A percentile compares a stretch with the other conserved stretches of the same genome.
phyloP scores from a whole-genome alignment of 2,329 filamentous ascomycete species.

The Fusarium sp. region DNA sequence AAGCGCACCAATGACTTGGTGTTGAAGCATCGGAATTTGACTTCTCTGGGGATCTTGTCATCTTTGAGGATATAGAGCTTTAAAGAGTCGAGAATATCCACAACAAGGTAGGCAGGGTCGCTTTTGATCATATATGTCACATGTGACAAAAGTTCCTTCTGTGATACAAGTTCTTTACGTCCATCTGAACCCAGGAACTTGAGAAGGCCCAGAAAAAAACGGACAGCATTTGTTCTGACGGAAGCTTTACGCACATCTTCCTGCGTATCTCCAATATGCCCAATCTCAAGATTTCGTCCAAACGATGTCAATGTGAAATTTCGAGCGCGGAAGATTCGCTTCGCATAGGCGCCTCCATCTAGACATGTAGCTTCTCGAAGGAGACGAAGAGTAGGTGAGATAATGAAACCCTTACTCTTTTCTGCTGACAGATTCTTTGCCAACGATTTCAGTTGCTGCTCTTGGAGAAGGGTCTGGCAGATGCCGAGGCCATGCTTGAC shows the following conservation, averaged over 20 bases:
- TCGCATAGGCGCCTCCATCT: slow-evolving; percentile 84
- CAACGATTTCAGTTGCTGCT: slow-evolving; percentile 81
- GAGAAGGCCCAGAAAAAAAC: slow-evolving; percentile 81
- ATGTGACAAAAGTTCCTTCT: slow-evolving; percentile 84
- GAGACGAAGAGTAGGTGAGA: slow-evolving; percentile 86
- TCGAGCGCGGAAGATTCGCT: slow-evolving; percentile 78
- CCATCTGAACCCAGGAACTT: slow-evolving; percentile 79
- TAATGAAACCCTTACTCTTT: slow-evolving; percentile 85
- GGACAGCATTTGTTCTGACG: slow-evolving; percentile 82
- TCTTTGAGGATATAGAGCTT: slow-evolving; percentile 79
- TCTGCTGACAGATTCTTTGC: slow-evolving; percentile 81
- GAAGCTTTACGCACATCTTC: slow-evolving; percentile 78
- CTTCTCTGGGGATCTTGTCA: slow-evolving; percentile 73
- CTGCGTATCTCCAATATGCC: slow-evolving; percentile 62
- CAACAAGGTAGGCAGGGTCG: slow-evolving; percentile 78
- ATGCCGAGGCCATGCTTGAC: slow-evolving; percentile 79
- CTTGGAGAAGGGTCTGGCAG: slow-evolving; percentile 83
- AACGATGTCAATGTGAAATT: slow-evolving; percentile 83
- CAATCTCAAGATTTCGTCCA: slow-evolving; percentile 81
- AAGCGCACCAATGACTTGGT: slow-evolving; percentile 78
- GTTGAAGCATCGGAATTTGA: slow-evolving; percentile 80
- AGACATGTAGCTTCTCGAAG: slow-evolving; percentile 86
- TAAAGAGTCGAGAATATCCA: slow-evolving; percentile 77
- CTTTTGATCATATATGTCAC: slow-evolving; percentile 81
- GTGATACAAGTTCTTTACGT: slow-evolving; percentile 82